These are phyloP conservation scores for Komagataella pseudopastoris DNA, from an alignment of 805 yeast species.

Conservation along the genomic window DNA sequence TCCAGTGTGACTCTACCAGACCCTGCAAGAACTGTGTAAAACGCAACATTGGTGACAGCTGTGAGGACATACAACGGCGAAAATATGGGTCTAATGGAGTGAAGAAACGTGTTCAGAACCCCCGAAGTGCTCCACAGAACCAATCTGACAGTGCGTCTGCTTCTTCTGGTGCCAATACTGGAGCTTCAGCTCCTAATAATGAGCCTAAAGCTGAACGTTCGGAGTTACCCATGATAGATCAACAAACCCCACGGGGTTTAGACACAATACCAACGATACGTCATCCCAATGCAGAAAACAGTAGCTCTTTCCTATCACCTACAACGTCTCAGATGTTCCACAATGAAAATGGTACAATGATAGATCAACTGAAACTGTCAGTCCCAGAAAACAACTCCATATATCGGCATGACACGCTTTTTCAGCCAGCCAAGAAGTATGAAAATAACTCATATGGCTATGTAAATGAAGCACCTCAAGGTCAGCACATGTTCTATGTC, in stretches of 20 bases:
- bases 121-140: not conserved
- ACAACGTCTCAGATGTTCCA: not conserved
- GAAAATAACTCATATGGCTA: not conserved
- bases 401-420: not conserved
- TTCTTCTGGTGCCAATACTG: not conserved
- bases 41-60: slow-evolving; percentile 38
- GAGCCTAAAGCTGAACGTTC: slow-evolving; percentile 9
- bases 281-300: not conserved
- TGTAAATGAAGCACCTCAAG: not conserved
- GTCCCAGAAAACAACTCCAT: not conserved
- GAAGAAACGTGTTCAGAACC: not conserved
- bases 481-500: not conserved
- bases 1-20: slow-evolving; percentile 56
- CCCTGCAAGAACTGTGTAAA: slow-evolving; percentile 65
- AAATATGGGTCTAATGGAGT: not conserved
- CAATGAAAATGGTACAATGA: not conserved
- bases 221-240: slow-evolving; percentile 5
- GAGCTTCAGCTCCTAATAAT: slow-evolving; percentile 2
- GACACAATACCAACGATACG: not conserved
- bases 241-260: slow-evolving; percentile 1
- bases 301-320: not conserved
- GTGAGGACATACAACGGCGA: slow-evolving; percentile 44
- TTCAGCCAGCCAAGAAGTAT: not conserved
- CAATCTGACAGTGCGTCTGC: not conserved
- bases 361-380: not conserved